Percentiles rank a stretch among this genome's conserved stretches.
Conservation (phyloP, 2,329 filamentous ascomycete genomes). For the Pleurostoma richardsiae region DNA sequence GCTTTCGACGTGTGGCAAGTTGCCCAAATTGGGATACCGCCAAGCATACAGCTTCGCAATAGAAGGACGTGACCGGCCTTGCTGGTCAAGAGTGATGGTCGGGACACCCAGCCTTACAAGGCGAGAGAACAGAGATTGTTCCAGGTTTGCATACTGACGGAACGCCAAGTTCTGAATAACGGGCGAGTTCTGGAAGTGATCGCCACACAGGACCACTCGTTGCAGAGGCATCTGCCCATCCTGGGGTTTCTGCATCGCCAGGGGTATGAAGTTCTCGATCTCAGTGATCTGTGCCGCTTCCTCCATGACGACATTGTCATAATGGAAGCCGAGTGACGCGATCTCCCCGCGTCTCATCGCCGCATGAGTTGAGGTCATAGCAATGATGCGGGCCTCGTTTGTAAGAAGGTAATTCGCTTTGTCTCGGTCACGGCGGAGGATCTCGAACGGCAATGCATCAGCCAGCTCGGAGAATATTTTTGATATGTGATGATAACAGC, state of each 20-base stretch:
- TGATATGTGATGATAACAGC: conserved; percentile 83
- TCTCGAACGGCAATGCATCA: conserved; percentile 92
- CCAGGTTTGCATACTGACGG: conserved; percentile 89
- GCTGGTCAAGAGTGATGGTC: conserved; percentile 82
- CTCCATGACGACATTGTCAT: conserved; percentile 97
- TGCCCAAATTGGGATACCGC: conserved; percentile 79
- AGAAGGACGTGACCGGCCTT: conserved; percentile 82
- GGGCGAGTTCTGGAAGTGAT: conserved; percentile 95
- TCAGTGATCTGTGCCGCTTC: conserved; percentile 98
- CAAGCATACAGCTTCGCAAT: conserved; percentile 90
- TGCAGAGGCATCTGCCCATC: conserved; percentile 72
- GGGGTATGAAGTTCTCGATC: conserved; percentile 91
- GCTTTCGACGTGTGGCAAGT: conserved; percentile 69
- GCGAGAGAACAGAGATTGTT: conserved; percentile 90
- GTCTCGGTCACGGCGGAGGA: conserved; percentile 80
- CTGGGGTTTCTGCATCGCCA: conserved; percentile 81
- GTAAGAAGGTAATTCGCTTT: conserved; percentile 94
- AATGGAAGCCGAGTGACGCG: conserved; percentile 85
- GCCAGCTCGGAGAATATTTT: conserved; percentile 90
- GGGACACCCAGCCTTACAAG: conserved; percentile 91
- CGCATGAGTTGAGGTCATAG: conserved; percentile 98
- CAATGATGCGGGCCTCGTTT: conserved; percentile 94
- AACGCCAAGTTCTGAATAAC: conserved; percentile 94
- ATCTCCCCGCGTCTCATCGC: conserved; percentile 93
- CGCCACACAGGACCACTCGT: conserved; percentile 86